Evolutionary conservation across 2,329 filamentous ascomycete genomes (phyloP), one percentile per base, ranked within the genome.

Genomic region (Trichophyton benhamiae): DNA sequence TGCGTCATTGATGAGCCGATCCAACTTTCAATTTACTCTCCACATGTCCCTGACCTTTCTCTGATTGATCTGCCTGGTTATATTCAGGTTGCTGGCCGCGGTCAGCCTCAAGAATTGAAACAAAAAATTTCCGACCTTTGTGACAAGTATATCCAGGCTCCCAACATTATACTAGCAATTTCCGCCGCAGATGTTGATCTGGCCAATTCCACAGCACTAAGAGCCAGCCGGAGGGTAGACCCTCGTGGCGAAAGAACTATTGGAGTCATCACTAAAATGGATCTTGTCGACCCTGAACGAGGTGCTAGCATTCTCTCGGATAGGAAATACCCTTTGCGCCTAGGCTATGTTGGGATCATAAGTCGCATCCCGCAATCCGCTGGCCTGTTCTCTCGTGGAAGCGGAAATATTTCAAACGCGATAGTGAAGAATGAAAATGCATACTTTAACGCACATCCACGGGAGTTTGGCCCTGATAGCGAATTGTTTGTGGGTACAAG

Each of bases 221-320:
- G 91, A 67, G 91, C 94, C 17, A 96, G 91, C 67, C 83, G 94
- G 65, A 83, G 92, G 67, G 91, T 97, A 30, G 94, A 99, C 69
- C 94, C 94, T 1, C 82, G 94, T 63, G 94, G 94, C 60, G 94
- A 99, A 76, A 83, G 94, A 64, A 99, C 94, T 0, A 99, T 99
- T 70, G 94, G 94, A 52, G 94, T 99, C n/a, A 87, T 99, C 48
- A 99, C 94, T 2, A 99, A 99, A 77, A 96, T 99, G 92, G 94
- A 99, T 69, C 80, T 99, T 22, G 91, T 99, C 6, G 92, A 97
- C 67, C 82, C 94, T 2, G 78, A 80, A 6, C 85, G 92, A 62
- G 94, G 91, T 33, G 82, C 84, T 13, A 81, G 83, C 41, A 89
- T 99, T 36, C 79, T 99, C 20, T 86, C 81, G 27, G 92, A 99